These are phyloP conservation scores for Ustilago xerochloae DNA, from an alignment of 1,284 basidiomycete genomes.

Conservation along the genomic window DNA sequence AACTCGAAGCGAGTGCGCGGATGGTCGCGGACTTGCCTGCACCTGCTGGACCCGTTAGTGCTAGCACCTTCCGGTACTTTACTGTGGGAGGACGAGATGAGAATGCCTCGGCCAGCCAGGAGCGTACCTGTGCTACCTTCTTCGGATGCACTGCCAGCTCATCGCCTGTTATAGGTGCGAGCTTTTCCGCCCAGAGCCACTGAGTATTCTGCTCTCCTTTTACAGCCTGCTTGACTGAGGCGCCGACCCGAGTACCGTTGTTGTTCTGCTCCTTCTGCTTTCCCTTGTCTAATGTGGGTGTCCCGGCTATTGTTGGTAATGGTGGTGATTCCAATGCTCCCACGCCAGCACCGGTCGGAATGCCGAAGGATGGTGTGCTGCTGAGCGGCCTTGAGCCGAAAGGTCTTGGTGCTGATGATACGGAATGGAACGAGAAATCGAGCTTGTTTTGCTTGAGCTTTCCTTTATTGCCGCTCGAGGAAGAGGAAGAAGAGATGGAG, in stretches of 20 bases:
- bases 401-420: neutral
- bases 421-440: constrained; percentile 42
- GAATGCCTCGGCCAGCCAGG: constrained; percentile 86
- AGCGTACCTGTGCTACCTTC: constrained; percentile 84
- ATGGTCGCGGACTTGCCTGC: constrained; percentile 89
- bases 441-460: constrained; percentile 51
- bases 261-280: constrained; percentile 17
- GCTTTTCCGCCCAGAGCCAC: constrained; percentile 30
- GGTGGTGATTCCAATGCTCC: too few species aligned
- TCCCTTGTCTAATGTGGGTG: constrained; percentile 10
- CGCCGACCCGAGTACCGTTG: neutral
- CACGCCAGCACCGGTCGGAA: constrained; percentile 8
- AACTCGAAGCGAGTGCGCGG: constrained; percentile 74
- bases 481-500: constrained; percentile 15
- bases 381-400: constrained; percentile 28
- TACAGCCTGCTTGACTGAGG: neutral
- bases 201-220: too few species aligned
- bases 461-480: constrained; percentile 6
- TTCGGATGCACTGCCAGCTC: constrained; percentile 88
- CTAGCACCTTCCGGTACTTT: constrained; percentile 82
- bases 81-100: constrained; percentile 74
- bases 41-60: constrained; percentile 88
- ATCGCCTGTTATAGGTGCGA: constrained; percentile 11
- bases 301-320: neutral
- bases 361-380: constrained; percentile 31